Evolutionary conservation across 2,329 filamentous ascomycete genomes (phyloP).

Genomic region (Pestalotiopsis sp.): DNA sequence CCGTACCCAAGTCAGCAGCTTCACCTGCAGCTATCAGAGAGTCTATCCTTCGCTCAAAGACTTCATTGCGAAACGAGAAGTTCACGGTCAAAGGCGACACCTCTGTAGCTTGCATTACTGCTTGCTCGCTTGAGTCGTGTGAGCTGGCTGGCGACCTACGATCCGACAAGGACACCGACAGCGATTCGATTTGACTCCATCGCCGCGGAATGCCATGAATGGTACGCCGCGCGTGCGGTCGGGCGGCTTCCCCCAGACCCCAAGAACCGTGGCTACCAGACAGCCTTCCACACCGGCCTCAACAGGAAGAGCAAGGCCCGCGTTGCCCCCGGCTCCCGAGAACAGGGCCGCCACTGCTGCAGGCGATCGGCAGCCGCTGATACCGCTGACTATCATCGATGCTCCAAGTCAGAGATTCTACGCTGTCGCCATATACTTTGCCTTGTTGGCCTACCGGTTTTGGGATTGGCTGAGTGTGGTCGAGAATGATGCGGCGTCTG

Average conservation of each 20-base stretch:
- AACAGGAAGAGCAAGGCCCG: slow-evolving; percentile 16
- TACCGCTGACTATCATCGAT: slow-evolving; percentile 81
- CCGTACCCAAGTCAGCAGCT: not conserved
- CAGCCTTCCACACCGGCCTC: slow-evolving; percentile 28
- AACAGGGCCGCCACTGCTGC: slow-evolving; percentile 28
- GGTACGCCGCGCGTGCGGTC: slow-evolving; percentile 80
- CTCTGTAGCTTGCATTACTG: not conserved
- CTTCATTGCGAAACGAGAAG: not conserved
- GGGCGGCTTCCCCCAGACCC: slow-evolving; percentile 78
- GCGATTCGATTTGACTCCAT: not conserved
- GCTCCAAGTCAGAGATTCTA: slow-evolving; percentile 90
- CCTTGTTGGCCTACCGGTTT: slow-evolving; percentile 78
- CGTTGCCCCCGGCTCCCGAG: slow-evolving; percentile 51
- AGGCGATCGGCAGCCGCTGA: slow-evolving; percentile 60
- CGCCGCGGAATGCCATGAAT: slow-evolving; percentile 72
- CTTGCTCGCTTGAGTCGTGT: not conserved
- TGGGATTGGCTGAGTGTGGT: slow-evolving; percentile 83
- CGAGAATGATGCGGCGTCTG: slow-evolving; percentile 83
- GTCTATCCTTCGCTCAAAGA: not conserved
- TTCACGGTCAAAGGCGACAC: not conserved
- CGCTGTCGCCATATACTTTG: slow-evolving; percentile 75
- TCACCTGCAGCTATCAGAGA: not conserved
- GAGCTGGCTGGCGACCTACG: not conserved
- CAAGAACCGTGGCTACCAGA: slow-evolving; percentile 50
- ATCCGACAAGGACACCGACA: not conserved